Conservation (phyloP, 2,329 filamentous ascomycete species). For the Claviceps pazoutovae region DNA sequence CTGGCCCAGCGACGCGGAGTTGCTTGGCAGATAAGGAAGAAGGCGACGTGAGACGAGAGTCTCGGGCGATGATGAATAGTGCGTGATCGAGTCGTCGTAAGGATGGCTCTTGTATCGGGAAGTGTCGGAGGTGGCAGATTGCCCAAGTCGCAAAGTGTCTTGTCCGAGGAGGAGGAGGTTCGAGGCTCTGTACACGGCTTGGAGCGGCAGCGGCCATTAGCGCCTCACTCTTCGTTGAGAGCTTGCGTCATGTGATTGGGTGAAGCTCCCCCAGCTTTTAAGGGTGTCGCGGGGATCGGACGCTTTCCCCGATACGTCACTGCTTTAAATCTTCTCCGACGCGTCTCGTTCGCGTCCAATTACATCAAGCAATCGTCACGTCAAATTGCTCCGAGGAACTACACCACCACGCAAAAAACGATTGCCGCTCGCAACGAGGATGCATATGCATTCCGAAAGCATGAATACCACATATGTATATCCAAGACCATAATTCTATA, state of each 20-base stretch:
- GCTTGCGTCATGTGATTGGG: slow-evolving; percentile 2
- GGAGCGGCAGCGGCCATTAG: too few relatives aligned
- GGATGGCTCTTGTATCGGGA: neutral
- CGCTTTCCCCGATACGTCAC: neutral
- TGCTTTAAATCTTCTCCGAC: neutral
- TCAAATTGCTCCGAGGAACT: neutral
- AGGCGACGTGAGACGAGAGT: neutral
- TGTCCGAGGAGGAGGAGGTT: too few relatives aligned
- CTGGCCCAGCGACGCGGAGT: neutral
- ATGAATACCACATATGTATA: neutral
- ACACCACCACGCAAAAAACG: neutral
- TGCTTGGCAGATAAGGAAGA: neutral
- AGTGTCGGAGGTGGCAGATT: neutral
- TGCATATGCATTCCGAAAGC: neutral
- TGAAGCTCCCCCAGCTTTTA: neutral
- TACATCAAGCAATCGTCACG: neutral
- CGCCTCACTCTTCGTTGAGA: neutral
- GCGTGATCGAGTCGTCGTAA: too few relatives aligned
- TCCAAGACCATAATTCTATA: neutral
- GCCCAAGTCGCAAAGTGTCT: neutral
- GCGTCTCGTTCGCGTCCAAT: neutral
- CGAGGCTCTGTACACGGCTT: too few relatives aligned
- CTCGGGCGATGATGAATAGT: neutral
- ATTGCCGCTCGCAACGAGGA: neutral
- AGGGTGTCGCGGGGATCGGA: too few relatives aligned